Percentiles rank a stretch among this genome's conserved stretches.
Evolutionary conservation across 495 filamentous ascomycete genomes (phyloP).

Genomic region (Neurospora africana): DNA sequence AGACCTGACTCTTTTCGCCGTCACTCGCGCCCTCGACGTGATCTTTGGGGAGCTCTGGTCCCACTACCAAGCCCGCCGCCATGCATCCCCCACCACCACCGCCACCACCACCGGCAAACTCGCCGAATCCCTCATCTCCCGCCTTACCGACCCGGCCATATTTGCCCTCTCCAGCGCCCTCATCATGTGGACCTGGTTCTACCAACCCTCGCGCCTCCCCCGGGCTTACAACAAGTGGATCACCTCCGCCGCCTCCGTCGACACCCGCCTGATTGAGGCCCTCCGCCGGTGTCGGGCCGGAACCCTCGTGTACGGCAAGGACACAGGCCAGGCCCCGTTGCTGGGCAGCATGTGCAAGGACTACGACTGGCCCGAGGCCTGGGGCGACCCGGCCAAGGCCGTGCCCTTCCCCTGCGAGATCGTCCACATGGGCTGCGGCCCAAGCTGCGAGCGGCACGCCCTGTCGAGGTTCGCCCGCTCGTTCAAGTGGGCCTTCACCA

Average conservation of each 20-base stretch:
- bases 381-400: constrained; percentile 67
- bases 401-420: constrained; percentile 79
- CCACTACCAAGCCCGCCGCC: constrained; percentile 28
- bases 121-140: constrained; percentile 40
- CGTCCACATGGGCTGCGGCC: constrained; percentile 72
- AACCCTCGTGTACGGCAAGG: constrained; percentile 61
- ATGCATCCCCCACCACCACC: constrained; percentile 34
- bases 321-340: constrained; percentile 63
- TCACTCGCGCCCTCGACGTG: constrained; percentile 64
- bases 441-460: constrained; percentile 72
- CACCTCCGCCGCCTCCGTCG: constrained; percentile 64
- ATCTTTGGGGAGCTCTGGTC: constrained; percentile 58
- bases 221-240: constrained; percentile 82
- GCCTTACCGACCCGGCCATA: constrained; percentile 53
- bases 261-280: constrained; percentile 63
- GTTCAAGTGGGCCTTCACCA: constrained; percentile 65
- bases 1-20: constrained; percentile 77
- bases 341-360: constrained; percentile 68
- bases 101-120: not conserved
- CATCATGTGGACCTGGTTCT: constrained; percentile 91
- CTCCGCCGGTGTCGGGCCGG: constrained; percentile 56
- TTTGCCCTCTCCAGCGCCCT: constrained; percentile 69
- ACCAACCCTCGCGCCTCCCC: constrained; percentile 57
- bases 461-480: constrained; percentile 56
- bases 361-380: constrained; percentile 53